Percentiles rank a stretch among this genome's conserved stretches.
phyloP scores from a whole-genome alignment of 2,329 filamentous ascomycete genomes.

The Alternaria triticimaculans region DNA sequence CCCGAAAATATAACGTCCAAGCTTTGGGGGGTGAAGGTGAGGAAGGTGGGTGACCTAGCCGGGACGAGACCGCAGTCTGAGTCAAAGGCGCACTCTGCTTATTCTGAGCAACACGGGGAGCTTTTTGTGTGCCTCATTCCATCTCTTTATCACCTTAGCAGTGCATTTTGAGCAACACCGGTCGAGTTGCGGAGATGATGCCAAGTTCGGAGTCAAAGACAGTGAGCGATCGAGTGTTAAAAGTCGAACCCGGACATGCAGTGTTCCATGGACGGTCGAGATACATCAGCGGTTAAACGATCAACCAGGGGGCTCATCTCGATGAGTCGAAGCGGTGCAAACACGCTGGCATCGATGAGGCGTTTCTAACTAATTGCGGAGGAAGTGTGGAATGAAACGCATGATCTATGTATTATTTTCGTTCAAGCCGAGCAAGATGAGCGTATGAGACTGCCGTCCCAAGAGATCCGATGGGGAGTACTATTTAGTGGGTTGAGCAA shows the following conservation, averaged over 20 bases:
- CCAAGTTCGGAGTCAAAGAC: background rate
- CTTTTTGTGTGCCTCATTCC: fast-evolving
- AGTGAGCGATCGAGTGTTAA: background rate
- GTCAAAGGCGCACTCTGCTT: background rate
- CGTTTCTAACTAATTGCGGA: background rate
- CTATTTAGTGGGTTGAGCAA: background rate
- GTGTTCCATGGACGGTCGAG: background rate
- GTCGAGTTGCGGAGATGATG: background rate
- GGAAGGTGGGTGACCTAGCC: background rate
- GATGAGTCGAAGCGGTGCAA: background rate
- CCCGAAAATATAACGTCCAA: background rate
- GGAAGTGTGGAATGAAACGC: background rate
- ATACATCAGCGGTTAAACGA: background rate
- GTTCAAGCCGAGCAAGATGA: background rate
- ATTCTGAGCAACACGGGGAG: fast-evolving
- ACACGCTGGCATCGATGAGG: background rate
- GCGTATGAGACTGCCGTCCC: background rate
- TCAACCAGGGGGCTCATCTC: background rate
- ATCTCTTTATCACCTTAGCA: background rate
- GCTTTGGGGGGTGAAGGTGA: background rate
- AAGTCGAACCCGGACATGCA: background rate
- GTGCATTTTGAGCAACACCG: background rate
- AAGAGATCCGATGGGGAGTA: background rate
- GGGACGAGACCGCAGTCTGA: background rate
- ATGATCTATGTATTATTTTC: background rate